These are phyloP conservation scores for Cladosporium phlei DNA, from an alignment of 2,329 filamentous ascomycete genomes.

Conservation along the genomic window DNA sequence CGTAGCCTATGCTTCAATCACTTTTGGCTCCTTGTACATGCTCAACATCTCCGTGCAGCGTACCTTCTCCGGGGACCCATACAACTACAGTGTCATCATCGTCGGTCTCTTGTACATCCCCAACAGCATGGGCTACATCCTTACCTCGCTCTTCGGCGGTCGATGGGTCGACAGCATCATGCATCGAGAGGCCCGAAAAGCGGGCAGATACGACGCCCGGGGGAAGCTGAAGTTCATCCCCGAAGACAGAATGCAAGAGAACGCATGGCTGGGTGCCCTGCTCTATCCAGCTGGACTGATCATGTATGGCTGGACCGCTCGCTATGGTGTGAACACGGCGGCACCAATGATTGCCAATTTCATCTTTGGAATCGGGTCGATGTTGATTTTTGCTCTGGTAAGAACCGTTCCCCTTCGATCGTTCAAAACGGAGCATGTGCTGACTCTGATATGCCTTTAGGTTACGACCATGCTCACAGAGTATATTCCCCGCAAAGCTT, in stretches of 20 bases:
- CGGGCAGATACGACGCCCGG: conserved; percentile 61
- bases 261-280: conserved; percentile 69
- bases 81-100: conserved; percentile 63
- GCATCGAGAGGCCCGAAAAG: conserved; percentile 66
- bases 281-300: conserved; percentile 67
- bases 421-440: conserved; percentile 17
- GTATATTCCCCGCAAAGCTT: conserved; percentile 68
- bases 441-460: neutral
- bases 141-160: conserved; percentile 65
- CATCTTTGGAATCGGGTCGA: conserved; percentile 67
- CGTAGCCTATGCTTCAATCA: conserved; percentile 68
- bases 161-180: conserved; percentile 78
- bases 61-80: conserved; percentile 62
- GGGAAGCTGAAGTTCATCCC: conserved; percentile 65
- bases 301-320: conserved; percentile 71
- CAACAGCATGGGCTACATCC: conserved; percentile 66
- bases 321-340: conserved; percentile 49
- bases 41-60: conserved; percentile 73
- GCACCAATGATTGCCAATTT: conserved; percentile 33
- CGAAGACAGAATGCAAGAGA: conserved; percentile 78
- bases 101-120: conserved; percentile 76
- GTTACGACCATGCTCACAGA: conserved; percentile 79
- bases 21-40: conserved; percentile 70
- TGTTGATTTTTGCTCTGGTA: conserved; percentile 67
- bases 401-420: neutral